These are phyloP conservation scores for Isabelozyma heimii DNA, from an alignment of 805 yeast genomes.

Conservation along the genomic window DNA sequence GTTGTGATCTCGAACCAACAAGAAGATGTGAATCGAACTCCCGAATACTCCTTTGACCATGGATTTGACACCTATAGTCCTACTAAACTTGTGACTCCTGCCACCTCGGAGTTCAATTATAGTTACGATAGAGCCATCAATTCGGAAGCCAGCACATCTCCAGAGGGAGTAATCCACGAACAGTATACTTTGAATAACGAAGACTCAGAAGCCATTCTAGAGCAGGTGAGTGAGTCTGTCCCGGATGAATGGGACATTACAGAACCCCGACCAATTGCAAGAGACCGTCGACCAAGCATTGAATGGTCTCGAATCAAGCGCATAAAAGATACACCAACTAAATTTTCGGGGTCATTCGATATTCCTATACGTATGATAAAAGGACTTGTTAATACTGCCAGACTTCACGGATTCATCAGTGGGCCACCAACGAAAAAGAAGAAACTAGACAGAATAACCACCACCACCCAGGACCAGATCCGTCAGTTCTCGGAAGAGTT, in stretches of 20 bases:
- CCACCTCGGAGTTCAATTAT: background rate
- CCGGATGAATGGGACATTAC: no score
- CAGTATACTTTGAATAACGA: conserved; percentile 10
- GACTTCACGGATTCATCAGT: background rate
- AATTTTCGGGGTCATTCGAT: background rate
- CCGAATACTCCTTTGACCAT: background rate
- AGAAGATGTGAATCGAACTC: background rate
- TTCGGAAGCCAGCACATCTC: background rate
- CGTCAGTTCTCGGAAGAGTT: conserved; percentile 30
- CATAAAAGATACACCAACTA: background rate
- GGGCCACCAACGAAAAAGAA: conserved; percentile 4
- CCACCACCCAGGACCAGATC: conserved; percentile 15
- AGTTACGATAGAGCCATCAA: background rate
- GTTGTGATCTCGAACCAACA: background rate
- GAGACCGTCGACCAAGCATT: no score
- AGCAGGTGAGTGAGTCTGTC: conserved; percentile 1
- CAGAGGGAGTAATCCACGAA: conserved; percentile 7
- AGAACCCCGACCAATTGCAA: no score
- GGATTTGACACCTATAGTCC: background rate
- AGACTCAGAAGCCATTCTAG: background rate
- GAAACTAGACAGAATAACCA: conserved; percentile 3
- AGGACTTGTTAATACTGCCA: conserved; percentile 11
- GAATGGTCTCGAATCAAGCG: background rate
- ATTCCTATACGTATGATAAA: conserved; percentile 13
- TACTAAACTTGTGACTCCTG: conserved; percentile 1